Conservation (phyloP, 129 eudicot species). For the Flaveria robusta region DNA sequence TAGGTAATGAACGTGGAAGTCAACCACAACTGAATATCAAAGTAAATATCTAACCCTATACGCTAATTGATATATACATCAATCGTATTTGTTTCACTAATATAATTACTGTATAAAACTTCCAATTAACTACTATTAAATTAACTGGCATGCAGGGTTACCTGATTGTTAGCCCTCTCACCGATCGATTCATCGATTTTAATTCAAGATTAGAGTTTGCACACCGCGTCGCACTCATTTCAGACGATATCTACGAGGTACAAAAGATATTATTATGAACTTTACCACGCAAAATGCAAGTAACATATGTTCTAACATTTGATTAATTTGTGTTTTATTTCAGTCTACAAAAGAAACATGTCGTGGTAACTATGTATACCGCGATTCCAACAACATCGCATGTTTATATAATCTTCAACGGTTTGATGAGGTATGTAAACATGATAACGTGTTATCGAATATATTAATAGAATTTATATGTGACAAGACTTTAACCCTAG, state of each 20-base stretch:
- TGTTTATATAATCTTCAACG: slow-evolving; percentile 23
- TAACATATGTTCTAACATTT: neutral
- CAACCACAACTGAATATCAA: neutral
- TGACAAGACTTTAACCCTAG: neutral
- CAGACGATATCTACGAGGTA: slow-evolving; percentile 10
- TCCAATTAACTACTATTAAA: neutral
- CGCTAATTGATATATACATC: neutral
- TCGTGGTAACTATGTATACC: slow-evolving; percentile 19
- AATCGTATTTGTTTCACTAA: neutral
- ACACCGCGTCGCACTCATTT: neutral
- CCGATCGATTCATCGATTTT: neutral
- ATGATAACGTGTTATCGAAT: neutral
- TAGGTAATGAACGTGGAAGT: neutral
- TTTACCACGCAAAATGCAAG: neutral
- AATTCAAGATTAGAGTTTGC: slow-evolving; percentile 14
- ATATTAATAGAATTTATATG: neutral
- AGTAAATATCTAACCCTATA: neutral
- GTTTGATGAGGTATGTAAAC: slow-evolving; percentile 23
- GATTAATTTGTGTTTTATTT: neutral
- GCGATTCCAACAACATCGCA: slow-evolving; percentile 7
- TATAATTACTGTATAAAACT: neutral
- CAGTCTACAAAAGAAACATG: slow-evolving; percentile 32
- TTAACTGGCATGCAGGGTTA: neutral
- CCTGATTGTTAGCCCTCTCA: neutral
- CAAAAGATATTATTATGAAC: neutral